phyloP scores from a whole-genome alignment of 352 stramenopile species.

The Globisporangium ultimum region DNA sequence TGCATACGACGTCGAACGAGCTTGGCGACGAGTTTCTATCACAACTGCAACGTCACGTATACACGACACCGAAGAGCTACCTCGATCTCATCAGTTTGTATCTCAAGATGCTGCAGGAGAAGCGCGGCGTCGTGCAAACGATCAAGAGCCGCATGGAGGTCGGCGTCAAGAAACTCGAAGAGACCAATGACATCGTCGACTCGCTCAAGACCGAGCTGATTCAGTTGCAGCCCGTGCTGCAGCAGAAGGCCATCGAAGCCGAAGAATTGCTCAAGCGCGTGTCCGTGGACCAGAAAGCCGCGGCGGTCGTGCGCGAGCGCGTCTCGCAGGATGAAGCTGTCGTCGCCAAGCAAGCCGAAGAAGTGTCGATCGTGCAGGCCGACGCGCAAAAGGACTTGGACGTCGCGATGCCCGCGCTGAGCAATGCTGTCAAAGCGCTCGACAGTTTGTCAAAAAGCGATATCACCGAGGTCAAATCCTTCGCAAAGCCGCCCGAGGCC shows the following conservation, averaged over 20 bases:
- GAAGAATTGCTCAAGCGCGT: slow-evolving; percentile 92
- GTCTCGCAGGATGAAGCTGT: slow-evolving; percentile 90
- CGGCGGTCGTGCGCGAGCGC: slow-evolving; percentile 80
- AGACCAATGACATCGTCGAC: slow-evolving; percentile 94
- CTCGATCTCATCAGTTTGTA: slow-evolving; percentile 95
- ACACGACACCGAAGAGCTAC: slow-evolving; percentile 97
- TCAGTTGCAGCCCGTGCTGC: slow-evolving; percentile 89
- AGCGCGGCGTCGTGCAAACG: slow-evolving; percentile 74
- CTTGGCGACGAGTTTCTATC: slow-evolving; percentile 86
- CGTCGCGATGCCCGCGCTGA: slow-evolving; percentile 89
- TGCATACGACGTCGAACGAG: slow-evolving; percentile 91
- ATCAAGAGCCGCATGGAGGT: slow-evolving; percentile 90
- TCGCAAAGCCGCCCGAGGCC: slow-evolving; percentile 89
- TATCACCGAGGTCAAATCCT: slow-evolving; percentile 94
- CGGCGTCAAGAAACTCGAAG: slow-evolving; percentile 91
- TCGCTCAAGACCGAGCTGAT: slow-evolving; percentile 91
- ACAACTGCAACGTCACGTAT: slow-evolving; percentile 90
- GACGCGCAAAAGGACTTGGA: slow-evolving; percentile 94
- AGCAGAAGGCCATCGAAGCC: slow-evolving; percentile 88
- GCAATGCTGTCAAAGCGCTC: slow-evolving; percentile 87
- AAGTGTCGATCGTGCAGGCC: slow-evolving; percentile 88
- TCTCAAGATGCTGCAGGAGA: slow-evolving; percentile 89
- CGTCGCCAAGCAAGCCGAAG: slow-evolving; percentile 88
- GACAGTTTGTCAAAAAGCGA: slow-evolving; percentile 91
- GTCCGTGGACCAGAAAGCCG: slow-evolving; percentile 91